Percentiles rank a stretch among this genome's conserved stretches.
Evolutionary conservation across 192 early-diverging fungal species (phyloP).

Genomic region (Coemansia sp.): DNA sequence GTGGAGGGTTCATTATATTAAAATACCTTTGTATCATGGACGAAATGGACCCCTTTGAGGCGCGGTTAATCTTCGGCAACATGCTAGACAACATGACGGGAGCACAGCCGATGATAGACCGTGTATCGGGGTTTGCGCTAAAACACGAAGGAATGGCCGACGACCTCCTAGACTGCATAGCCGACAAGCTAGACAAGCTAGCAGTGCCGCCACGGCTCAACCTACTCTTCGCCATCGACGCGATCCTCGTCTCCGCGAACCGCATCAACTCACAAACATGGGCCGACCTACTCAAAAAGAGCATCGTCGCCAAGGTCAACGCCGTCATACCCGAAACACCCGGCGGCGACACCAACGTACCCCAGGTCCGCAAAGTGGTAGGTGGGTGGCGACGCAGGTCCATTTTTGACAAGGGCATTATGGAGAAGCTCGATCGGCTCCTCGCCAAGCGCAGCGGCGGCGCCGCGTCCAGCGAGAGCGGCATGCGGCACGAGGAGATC

Average conservation of each 20-base stretch:
- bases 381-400: slow-evolving; percentile 33
- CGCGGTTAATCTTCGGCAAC: slow-evolving; percentile 52
- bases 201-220: slow-evolving; percentile 48
- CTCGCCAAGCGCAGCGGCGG: slow-evolving; percentile 21
- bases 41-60: slow-evolving; percentile 55
- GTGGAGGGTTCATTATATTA: too few relatives aligned
- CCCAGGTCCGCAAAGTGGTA: slow-evolving; percentile 35
- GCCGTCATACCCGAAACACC: slow-evolving; percentile 39
- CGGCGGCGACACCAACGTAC: slow-evolving; percentile 47
- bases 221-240: slow-evolving; percentile 52
- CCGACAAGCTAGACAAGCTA: slow-evolving; percentile 48
- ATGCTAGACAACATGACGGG: slow-evolving; percentile 53
- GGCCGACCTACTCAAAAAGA: slow-evolving; percentile 33
- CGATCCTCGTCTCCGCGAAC: slow-evolving; percentile 28
- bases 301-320: slow-evolving; percentile 25
- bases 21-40: slow-evolving; percentile 22
- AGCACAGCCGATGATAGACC: slow-evolving; percentile 46
- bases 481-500: slow-evolving; percentile 52
- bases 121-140: slow-evolving; percentile 45
- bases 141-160: slow-evolving; percentile 42
- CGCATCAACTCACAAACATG: slow-evolving; percentile 13
- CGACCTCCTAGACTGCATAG: slow-evolving; percentile 50
- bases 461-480: slow-evolving; percentile 14
- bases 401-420: slow-evolving; percentile 13
- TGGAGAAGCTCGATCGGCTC: slow-evolving; percentile 23